A percentile compares a stretch with the other conserved stretches of the same genome.
Conservation (phyloP, 129 eudicot species). For the Apium graveolens region DNA sequence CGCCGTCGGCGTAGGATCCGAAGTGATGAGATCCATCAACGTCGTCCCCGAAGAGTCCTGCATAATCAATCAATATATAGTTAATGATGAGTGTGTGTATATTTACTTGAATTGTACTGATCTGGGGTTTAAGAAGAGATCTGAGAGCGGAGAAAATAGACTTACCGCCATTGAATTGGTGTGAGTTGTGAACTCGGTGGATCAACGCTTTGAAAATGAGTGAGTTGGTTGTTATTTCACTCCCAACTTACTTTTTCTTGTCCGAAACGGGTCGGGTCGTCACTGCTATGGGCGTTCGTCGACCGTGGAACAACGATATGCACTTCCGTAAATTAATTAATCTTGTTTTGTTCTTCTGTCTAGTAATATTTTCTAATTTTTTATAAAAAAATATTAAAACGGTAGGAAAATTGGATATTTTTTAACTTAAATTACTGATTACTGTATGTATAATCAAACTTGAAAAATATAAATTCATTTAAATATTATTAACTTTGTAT, state of each 20-base stretch:
- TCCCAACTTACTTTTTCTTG: neutral
- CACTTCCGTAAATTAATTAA: too few relatives aligned
- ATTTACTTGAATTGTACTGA: neutral
- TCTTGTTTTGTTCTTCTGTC: too few relatives aligned
- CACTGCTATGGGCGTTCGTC: neutral
- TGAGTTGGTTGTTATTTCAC: neutral
- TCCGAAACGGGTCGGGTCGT: conserved; percentile 2
- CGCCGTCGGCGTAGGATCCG: conserved; percentile 52
- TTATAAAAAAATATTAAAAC: too few relatives aligned
- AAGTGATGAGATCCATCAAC: conserved; percentile 91
- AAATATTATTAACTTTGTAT: too few relatives aligned
- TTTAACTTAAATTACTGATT: too few relatives aligned
- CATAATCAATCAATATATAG: neutral
- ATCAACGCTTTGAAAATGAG: neutral
- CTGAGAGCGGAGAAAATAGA: neutral
- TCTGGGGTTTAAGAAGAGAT: neutral
- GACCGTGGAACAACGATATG: too few relatives aligned
- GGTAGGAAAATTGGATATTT: too few relatives aligned
- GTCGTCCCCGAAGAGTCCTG: conserved; percentile 94
- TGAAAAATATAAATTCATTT: too few relatives aligned
- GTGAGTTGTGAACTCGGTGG: neutral
- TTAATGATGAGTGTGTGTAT: neutral
- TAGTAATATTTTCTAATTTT: too few relatives aligned
- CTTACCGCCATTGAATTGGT: conserved; percentile 25
- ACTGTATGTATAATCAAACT: too few relatives aligned